Base-by-base conservation (phyloP, 352 stramenopile genomes). In the Globisporangium nagaii region DNA sequence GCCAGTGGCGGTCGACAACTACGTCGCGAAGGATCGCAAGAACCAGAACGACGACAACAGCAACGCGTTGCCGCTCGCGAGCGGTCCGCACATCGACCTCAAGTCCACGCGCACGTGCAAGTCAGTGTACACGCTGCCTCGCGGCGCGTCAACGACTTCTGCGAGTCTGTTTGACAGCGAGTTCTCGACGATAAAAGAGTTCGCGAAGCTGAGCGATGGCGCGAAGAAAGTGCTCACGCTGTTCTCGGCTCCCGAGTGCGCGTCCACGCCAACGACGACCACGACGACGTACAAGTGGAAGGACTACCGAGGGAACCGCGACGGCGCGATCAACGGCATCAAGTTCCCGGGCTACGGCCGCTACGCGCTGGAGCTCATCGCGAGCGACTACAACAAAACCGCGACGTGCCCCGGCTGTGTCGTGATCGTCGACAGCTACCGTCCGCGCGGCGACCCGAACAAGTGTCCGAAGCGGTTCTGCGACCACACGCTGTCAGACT, bases 1-100 rank as follows among this genome's bases (percentile, higher is more conserved):
- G 19, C 72, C 79, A 0, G 79, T 86, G 48, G 68, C 76, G 17
- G 66, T 55, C 0, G 70, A 79, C 49, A 81, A 79, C 55, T 86
- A 81, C 60, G 69, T 77, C 13, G 61, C 67, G 0, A 65, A 84
- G 49, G 62, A 65, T 13, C 71, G 73, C 22, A 36, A 46, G 20
- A 84, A 71, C 48, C 24, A 41, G 19, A 12, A 56, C 50, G 43
- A 73, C 35, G 37, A 4, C 17, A 24, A 32, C 31, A 25, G 4
- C 11, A 9, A 17, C 22, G 8, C 15, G 5, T 28, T 56, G 3
- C 1, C 40, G n/a, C 40, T 47, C 41, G 11, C 6, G 15, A n/a
- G 22, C 3, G 40, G 51, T 2, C 51, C 51, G 15, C 51, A 58
- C 22, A 32, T 58, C 4, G 40, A 58, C 27, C n/a, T 58, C 19